These are phyloP conservation scores for Calamus simplicifolius DNA, from an alignment of 176 grass and related monocot genomes.

Conservation along the genomic window DNA sequence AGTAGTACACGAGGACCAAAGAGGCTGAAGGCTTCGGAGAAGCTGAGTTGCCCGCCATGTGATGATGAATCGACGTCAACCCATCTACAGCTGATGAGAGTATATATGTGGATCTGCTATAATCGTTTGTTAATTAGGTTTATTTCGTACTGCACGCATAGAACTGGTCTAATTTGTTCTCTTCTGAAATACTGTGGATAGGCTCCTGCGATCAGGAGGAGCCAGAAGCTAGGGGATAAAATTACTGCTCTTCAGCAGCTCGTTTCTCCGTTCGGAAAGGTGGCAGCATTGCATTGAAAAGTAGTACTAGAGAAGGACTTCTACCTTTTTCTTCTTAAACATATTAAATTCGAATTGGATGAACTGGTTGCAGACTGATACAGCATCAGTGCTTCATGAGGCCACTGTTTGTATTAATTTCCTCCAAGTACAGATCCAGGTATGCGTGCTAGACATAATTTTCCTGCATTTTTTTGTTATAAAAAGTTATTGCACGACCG, in stretches of 20 bases:
- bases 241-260: constrained; percentile 68
- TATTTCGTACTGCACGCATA: no score
- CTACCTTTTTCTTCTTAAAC: no score
- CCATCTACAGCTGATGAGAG: constrained; percentile 19
- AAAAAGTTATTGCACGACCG: no score
- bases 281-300: background rate
- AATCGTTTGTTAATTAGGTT: no score
- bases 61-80: constrained; percentile 13
- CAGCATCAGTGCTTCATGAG: constrained; percentile 70
- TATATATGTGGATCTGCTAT: constrained; percentile 1
- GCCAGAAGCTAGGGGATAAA: constrained; percentile 65
- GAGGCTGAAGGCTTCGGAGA: constrained; percentile 19
- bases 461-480: no score
- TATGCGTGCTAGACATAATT: background rate
- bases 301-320: no score
- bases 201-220: constrained; percentile 47
- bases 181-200: background rate
- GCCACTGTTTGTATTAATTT: constrained; percentile 47
- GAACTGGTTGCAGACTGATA: constrained; percentile 41
- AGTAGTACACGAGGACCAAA: constrained; percentile 22
- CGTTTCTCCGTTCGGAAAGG: constrained; percentile 79
- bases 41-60: constrained; percentile 14
- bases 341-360: background rate
- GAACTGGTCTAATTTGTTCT: background rate
- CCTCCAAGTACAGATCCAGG: constrained; percentile 61